Evolutionary conservation across 2,329 filamentous ascomycete genomes (phyloP).

Genomic region (Aspergillus fischeri): DNA sequence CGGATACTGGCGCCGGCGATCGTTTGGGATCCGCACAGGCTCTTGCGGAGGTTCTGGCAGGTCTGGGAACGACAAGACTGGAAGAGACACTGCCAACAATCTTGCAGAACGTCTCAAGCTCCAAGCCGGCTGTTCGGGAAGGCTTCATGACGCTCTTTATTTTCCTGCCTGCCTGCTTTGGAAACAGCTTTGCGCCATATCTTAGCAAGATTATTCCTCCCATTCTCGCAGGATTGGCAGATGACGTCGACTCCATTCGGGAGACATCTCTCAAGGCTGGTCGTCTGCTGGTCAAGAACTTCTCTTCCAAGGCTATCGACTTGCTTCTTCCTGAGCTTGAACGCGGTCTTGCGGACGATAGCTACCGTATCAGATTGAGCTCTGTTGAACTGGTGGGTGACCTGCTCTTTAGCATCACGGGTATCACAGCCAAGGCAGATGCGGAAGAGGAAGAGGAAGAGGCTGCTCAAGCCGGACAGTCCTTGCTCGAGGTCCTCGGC

Average conservation of each 20-base stretch:
- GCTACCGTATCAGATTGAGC: slow-evolving; percentile 93
- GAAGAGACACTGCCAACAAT: slow-evolving; percentile 97
- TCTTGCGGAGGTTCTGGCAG: slow-evolving; percentile 91
- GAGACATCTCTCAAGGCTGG: slow-evolving; percentile 95
- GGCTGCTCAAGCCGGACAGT: slow-evolving; percentile 81
- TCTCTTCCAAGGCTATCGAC: slow-evolving; percentile 90
- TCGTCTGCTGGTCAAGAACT: slow-evolving; percentile 95
- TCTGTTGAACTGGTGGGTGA: slow-evolving; percentile 97
- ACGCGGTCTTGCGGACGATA: slow-evolving; percentile 94
- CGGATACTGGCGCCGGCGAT: slow-evolving; percentile 93
- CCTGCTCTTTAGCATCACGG: slow-evolving; percentile 93
- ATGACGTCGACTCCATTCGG: slow-evolving; percentile 93
- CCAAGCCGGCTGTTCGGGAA: slow-evolving; percentile 85
- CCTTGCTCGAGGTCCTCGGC: slow-evolving; percentile 89
- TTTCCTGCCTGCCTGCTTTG: slow-evolving; percentile 97
- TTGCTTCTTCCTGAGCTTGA: slow-evolving; percentile 91
- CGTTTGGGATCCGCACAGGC: slow-evolving; percentile 94
- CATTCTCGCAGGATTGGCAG: slow-evolving; percentile 87
- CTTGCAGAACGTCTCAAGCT: slow-evolving; percentile 88
- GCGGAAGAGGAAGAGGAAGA: slow-evolving; percentile 73
- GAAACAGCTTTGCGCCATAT: slow-evolving; percentile 96
- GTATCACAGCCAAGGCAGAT: slow-evolving; percentile 76
- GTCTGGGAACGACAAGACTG: slow-evolving; percentile 82
- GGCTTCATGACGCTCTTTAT: slow-evolving; percentile 99
- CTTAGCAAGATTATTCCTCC: slow-evolving; percentile 92